A percentile compares a stretch with the other conserved stretches of the same genome.
Evolutionary conservation across 2,329 filamentous ascomycete genomes (phyloP).

Genomic region (Sporothrix inflata): DNA sequence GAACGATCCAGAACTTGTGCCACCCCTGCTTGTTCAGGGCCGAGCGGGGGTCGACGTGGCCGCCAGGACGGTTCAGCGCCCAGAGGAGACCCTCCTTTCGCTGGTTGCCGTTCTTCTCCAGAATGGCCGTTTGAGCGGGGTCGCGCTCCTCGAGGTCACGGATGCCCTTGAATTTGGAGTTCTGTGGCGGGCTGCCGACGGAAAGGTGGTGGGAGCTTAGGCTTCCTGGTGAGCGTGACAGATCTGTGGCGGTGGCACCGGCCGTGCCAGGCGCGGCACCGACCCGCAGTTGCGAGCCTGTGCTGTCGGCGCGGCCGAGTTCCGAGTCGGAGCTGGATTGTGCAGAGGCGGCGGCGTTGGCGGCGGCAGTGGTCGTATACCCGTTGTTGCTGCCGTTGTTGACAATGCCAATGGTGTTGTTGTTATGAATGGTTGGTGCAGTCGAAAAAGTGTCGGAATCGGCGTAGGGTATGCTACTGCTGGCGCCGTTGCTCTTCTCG

Average conservation of each 20-base stretch:
- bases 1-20: slow-evolving; percentile 99
- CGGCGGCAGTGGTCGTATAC: slow-evolving; percentile 38
- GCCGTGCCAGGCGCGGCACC: slow-evolving; percentile 52
- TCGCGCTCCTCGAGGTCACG: slow-evolving; percentile 89
- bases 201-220: slow-evolving; percentile 51
- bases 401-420: neutral
- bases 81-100: slow-evolving; percentile 93
- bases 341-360: neutral
- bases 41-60: slow-evolving; percentile 85
- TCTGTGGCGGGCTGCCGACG: slow-evolving; percentile 56
- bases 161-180: slow-evolving; percentile 81
- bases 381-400: slow-evolving; percentile 13
- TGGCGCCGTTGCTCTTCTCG: slow-evolving; percentile 74
- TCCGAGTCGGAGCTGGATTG: slow-evolving; percentile 66
- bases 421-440: neutral
- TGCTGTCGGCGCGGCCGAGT: slow-evolving; percentile 73
- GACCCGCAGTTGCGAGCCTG: slow-evolving; percentile 66
- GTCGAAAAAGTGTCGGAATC: slow-evolving; percentile 46
- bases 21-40: slow-evolving; percentile 96
- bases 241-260: slow-evolving; percentile 44
- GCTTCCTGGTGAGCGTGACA: slow-evolving; percentile 62
- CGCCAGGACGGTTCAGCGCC: slow-evolving; percentile 89
- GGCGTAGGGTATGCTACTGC: slow-evolving; percentile 42
- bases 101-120: slow-evolving; percentile 66
- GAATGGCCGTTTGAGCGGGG: slow-evolving; percentile 52